Evolutionary conservation across 1,139 yeast species (phyloP), one percentile per base, ranked within the genome.

Genomic region (Nakaseomyces uthaithaninus): DNA sequence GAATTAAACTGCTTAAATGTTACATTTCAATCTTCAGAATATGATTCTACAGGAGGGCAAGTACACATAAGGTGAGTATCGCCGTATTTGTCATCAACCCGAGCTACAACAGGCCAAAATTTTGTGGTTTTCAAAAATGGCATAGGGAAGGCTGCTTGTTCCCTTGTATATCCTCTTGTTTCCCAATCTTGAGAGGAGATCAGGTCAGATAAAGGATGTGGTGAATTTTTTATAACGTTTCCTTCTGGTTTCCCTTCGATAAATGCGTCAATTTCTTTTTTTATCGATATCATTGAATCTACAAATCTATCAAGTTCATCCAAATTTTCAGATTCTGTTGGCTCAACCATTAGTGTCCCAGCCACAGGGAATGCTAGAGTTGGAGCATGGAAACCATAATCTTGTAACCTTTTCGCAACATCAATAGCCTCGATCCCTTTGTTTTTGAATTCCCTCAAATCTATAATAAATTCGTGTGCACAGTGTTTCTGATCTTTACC

Each of bases 301-400:
- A 87, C 79, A 64, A 91, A 91, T 55, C 96, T 74, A 64, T 91
- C 93, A 51, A 91, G 71, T 67, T 91, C 98, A 42, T 71, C 83
- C 57, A 82, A 67, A 58, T 86, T 79, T 66, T 91, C 98, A 17
- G 93, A 80, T 65, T 91, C 98, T 3, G 98, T 91, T 44, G 98
- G 98, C 66, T 91, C 98, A 50, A 91, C 80, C 98, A 91, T 91
- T 53, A 91, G 72, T 3, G 98, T 91, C 46, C 94, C 94, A 10
- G 96, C 89, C 40, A 91, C 95, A 17, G 98, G 98, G 84, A 93
- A 91, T 1, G 97, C 91, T 86, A 91, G 80, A 38, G 98, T 91
- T 51, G 98, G 98, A 1, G 96, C 96, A 64, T 91, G 98, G 79
- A 91, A 91, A 1, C 97, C 96, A 60, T 89, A 91, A 66, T 91